phyloP scores from a whole-genome alignment of 495 filamentous ascomycete species.

The Daldinia grandis region DNA sequence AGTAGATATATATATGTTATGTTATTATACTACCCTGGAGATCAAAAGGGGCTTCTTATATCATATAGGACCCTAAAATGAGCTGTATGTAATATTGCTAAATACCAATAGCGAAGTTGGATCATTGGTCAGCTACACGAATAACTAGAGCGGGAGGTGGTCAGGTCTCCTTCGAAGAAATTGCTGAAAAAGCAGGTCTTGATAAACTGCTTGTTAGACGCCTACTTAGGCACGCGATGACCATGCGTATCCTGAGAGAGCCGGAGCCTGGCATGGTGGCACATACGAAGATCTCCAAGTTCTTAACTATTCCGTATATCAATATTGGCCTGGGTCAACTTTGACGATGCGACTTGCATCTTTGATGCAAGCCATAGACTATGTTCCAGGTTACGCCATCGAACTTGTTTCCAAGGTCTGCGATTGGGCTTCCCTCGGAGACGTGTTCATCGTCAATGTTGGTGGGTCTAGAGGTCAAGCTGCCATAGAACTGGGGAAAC shows the following conservation, averaged over 20 bases:
- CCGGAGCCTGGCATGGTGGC: not conserved
- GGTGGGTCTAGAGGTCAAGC: not conserved
- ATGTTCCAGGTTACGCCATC: too few species aligned
- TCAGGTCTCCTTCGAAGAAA: not conserved
- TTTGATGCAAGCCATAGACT: too few species aligned
- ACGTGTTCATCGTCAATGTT: not conserved
- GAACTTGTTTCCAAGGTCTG: not conserved
- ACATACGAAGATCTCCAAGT: not conserved
- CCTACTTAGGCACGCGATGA: not conserved
- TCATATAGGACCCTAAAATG: too few species aligned
- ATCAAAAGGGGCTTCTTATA: too few species aligned
- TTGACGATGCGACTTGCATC: not conserved
- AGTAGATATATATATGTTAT: too few species aligned
- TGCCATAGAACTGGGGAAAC: not conserved
- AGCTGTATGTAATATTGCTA: too few species aligned
- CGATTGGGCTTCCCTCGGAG: not conserved
- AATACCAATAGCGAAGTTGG: too few species aligned
- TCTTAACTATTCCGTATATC: not conserved
- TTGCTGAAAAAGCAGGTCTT: not conserved
- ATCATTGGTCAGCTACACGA: too few species aligned
- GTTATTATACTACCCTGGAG: too few species aligned
- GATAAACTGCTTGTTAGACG: not conserved
- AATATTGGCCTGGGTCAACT: not conserved
- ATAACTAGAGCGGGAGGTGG: too few species aligned
- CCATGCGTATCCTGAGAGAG: not conserved